Evolutionary conservation across 192 early-diverging fungal species (phyloP).

Genomic region (Coemansia sp.): DNA sequence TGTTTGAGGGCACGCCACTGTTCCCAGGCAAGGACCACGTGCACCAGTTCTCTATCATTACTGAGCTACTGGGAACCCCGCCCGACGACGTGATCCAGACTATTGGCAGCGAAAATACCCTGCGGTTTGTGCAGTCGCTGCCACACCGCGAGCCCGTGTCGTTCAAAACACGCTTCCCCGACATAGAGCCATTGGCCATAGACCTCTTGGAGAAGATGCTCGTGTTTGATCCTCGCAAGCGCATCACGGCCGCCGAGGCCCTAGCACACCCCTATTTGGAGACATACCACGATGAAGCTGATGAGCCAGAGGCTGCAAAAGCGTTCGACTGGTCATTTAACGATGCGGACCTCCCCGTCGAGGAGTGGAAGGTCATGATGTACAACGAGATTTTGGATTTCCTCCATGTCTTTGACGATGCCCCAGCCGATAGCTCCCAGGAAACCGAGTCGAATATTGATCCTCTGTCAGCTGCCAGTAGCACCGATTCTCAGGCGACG

Average conservation of each 20-base stretch:
- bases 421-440: background rate
- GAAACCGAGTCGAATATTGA: background rate
- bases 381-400: slow-evolving; percentile 82
- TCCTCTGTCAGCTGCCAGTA: background rate
- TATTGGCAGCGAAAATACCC: slow-evolving; percentile 93
- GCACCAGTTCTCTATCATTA: slow-evolving; percentile 95
- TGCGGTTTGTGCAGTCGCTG: slow-evolving; percentile 88
- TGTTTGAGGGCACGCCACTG: slow-evolving; percentile 93
- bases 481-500: background rate
- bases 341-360: slow-evolving; percentile 84
- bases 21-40: slow-evolving; percentile 96
- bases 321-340: slow-evolving; percentile 96
- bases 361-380: slow-evolving; percentile 91
- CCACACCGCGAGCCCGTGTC: slow-evolving; percentile 79
- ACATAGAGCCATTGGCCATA: slow-evolving; percentile 76
- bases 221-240: slow-evolving; percentile 89
- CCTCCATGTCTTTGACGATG: slow-evolving; percentile 61
- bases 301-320: slow-evolving; percentile 80
- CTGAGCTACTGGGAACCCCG: slow-evolving; percentile 89
- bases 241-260: slow-evolving; percentile 86
- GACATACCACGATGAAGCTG: slow-evolving; percentile 87
- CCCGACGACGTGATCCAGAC: slow-evolving; percentile 90
- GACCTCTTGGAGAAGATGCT: slow-evolving; percentile 92
- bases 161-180: slow-evolving; percentile 70
- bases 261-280: slow-evolving; percentile 89